These are phyloP conservation scores for Salix caprea DNA, from an alignment of 345 rosid genomes.

Conservation along the genomic window DNA sequence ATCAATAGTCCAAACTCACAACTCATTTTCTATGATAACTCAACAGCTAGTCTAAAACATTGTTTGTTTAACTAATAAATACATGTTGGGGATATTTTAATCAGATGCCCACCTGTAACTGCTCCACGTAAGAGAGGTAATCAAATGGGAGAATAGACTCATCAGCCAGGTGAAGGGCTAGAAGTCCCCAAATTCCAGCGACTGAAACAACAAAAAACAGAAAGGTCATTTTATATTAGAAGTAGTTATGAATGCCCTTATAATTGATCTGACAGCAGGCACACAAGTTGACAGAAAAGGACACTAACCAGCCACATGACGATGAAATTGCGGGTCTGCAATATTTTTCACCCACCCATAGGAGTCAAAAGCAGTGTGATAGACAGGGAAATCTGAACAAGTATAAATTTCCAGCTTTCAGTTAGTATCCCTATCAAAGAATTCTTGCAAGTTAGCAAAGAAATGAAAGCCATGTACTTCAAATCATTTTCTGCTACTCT, in stretches of 20 bases:
- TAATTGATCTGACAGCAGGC: not conserved
- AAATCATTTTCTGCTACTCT: not conserved
- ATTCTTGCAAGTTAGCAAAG: not conserved
- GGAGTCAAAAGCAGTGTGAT: conserved; percentile 89
- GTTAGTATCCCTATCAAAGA: not conserved
- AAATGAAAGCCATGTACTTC: not conserved
- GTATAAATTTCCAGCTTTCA: not conserved
- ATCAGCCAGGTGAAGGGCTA: conserved; percentile 74
- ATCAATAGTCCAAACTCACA: not conserved
- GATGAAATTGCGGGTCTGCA: conserved; percentile 76
- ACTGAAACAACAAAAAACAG: conserved; percentile 38
- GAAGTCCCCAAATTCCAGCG: conserved; percentile 84
- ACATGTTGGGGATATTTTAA: not conserved
- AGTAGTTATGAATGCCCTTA: not conserved
- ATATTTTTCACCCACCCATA: conserved; percentile 69
- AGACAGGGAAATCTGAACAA: conserved; percentile 76
- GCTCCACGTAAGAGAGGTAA: conserved; percentile 63
- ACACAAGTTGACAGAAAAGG: not conserved
- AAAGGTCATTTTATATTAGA: not conserved
- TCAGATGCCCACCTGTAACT: conserved; percentile 44
- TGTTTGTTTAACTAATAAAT: not conserved
- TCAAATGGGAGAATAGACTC: conserved; percentile 70
- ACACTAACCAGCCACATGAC: conserved; percentile 79
- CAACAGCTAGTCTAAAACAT: not conserved
- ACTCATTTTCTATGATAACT: not conserved